Conservation (phyloP, 2,329 filamentous ascomycete genomes). For the Camillea tinctor region DNA sequence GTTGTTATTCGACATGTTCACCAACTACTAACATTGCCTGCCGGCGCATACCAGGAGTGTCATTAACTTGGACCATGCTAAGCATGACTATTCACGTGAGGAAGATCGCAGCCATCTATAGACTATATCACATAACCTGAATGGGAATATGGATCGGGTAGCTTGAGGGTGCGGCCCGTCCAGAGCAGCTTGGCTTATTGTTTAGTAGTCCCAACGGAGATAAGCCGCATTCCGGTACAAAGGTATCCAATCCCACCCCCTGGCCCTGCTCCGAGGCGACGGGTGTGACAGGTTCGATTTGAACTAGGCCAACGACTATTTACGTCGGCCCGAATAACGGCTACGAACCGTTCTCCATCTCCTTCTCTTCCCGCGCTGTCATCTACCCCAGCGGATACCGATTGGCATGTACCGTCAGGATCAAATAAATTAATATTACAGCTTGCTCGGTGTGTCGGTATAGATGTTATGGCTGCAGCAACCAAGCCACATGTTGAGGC, state of each 20-base stretch:
- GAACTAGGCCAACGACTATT: not conserved
- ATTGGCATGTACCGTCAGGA: not conserved
- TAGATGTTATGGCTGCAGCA: not conserved
- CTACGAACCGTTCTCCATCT: not conserved
- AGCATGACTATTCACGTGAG: not conserved
- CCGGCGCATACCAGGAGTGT: not conserved
- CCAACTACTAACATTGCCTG: not conserved
- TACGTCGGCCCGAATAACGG: not conserved
- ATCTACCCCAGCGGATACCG: not conserved
- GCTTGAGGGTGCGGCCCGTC: not conserved
- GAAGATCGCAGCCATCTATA: not conserved
- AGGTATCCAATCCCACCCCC: not conserved
- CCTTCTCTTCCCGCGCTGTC: not conserved
- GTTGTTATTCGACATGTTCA: not conserved
- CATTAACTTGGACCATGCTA: not conserved
- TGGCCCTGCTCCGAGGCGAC: not conserved
- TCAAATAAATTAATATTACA: not conserved
- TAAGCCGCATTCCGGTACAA: not conserved
- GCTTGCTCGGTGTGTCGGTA: not conserved
- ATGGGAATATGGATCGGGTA: not conserved
- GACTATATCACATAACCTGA: not conserved
- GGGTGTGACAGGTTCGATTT: not conserved
- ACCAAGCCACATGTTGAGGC: not conserved
- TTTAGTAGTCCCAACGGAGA: not conserved
- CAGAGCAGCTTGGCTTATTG: not conserved